Percentiles rank a stretch among this genome's conserved stretches.
These are phyloP conservation scores for Adansonia rubrostipa DNA, from an alignment of 441 rosid species.

Conservation along the genomic window DNA sequence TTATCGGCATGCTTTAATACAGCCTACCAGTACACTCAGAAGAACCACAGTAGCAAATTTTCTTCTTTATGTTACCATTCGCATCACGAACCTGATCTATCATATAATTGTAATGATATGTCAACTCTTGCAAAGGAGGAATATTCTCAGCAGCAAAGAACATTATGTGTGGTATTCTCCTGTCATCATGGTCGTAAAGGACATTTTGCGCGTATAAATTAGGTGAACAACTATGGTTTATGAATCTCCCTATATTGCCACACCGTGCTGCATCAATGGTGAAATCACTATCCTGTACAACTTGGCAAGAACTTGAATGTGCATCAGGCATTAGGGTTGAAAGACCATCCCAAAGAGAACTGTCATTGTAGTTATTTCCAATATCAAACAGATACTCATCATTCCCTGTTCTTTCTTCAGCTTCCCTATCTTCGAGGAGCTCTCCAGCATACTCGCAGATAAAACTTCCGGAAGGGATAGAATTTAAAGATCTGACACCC, in stretches of 20 bases:
- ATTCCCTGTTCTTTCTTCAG: conserved; percentile 66
- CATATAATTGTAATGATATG: conserved; percentile 75
- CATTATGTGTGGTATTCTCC: conserved; percentile 88
- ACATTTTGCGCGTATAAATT: conserved; percentile 89
- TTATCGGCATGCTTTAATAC: conserved; percentile 51
- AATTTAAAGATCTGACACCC: conserved; percentile 89
- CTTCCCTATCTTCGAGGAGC: conserved; percentile 82
- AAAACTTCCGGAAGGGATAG: conserved; percentile 84
- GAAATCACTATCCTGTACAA: conserved; percentile 54
- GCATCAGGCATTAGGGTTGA: conserved; percentile 47
- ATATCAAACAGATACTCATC: conserved; percentile 91
- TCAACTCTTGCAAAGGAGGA: conserved; percentile 87
- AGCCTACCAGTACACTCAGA: conserved; percentile 77
- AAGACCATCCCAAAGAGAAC: conserved; percentile 52
- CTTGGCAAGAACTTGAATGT: conserved; percentile 38
- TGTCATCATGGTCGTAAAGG: conserved; percentile 79
- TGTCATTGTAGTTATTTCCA: conserved; percentile 57
- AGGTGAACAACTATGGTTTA: conserved; percentile 94
- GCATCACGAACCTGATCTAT: conserved; percentile 72
- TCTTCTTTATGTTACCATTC: conserved; percentile 72
- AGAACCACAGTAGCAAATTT: conserved; percentile 82
- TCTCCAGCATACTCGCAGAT: conserved; percentile 91
- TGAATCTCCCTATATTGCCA: conserved; percentile 86
- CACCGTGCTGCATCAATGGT: conserved; percentile 84
- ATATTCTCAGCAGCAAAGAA: conserved; percentile 85